Evolutionary conservation across 805 yeast genomes (phyloP).

Genomic region (Brettanomyces naardenensis): DNA sequence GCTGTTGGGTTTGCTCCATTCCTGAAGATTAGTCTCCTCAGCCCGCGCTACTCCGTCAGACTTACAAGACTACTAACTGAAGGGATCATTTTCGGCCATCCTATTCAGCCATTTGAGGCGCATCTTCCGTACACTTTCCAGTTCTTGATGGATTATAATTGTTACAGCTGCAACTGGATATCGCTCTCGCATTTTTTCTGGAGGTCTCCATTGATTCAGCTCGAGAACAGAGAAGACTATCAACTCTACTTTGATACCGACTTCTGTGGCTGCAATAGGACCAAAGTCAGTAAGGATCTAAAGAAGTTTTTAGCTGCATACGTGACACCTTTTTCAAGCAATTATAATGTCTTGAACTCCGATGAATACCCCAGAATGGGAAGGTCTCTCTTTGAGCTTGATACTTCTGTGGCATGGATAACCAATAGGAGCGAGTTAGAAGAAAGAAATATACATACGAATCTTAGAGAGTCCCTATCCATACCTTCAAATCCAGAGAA

Average conservation of each 20-base stretch:
- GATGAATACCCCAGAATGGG: slow-evolving; percentile 45
- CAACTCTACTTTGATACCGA: slow-evolving; percentile 19
- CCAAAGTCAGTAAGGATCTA: slow-evolving; percentile 26
- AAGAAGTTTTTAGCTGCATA: slow-evolving; percentile 23
- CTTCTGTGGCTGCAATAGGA: slow-evolving; percentile 14
- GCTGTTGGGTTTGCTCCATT: slow-evolving; percentile 55
- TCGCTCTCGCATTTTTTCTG: slow-evolving; percentile 38
- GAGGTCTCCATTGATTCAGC: slow-evolving; percentile 41
- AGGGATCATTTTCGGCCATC: slow-evolving; percentile 32
- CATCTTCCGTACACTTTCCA: slow-evolving; percentile 76
- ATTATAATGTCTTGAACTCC: slow-evolving; percentile 22
- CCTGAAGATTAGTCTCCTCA: slow-evolving; percentile 59
- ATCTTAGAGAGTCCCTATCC: slow-evolving; percentile 10
- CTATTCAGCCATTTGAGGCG: slow-evolving; percentile 57
- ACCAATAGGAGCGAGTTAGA: slow-evolving; percentile 40
- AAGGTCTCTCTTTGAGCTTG: slow-evolving; percentile 62
- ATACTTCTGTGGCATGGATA: slow-evolving; percentile 54
- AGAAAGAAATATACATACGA: slow-evolving; percentile 42
- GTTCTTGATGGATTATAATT: slow-evolving; percentile 73
- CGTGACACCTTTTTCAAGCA: slow-evolving; percentile 5
- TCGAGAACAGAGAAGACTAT: slow-evolving; percentile 5
- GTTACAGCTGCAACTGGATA: slow-evolving; percentile 81
- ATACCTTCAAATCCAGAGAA: slow-evolving; percentile 9
- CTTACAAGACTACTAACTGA: slow-evolving; percentile 40
- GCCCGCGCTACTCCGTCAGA: slow-evolving; percentile 51